Evolutionary conservation across 2,329 filamentous ascomycete species (phyloP), one percentile per base, ranked within the genome.

Genomic region (Elsinoe arachidis): DNA sequence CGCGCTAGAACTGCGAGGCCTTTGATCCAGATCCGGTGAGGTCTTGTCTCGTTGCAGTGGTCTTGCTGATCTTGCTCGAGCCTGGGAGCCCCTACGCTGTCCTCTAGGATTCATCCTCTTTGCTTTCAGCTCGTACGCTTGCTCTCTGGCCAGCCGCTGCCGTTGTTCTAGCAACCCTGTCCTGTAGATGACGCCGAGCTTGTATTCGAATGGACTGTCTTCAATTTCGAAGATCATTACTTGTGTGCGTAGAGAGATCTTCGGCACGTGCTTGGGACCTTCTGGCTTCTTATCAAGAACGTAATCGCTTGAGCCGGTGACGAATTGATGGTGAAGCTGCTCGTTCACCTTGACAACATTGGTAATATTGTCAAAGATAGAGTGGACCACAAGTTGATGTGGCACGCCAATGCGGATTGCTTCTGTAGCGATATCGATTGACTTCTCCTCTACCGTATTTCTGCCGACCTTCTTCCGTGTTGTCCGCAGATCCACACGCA

Each of bases 141-240:
- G 90, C 69, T 96, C 90, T 43, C 93, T 84, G 3, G 92, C 91
- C 56, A 95, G 76, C 17, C 93, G 82, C 70, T 97, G 93, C 68
- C 86, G 85, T 71, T 97, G 92, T 70, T 99, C 93, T 57, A 91
- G 77, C 17, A 92, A 79, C 0, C 95, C 93, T 46, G 89, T 83
- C 33, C 92, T 85, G 70, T 97, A 99, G 54, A 99, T 99, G 67
- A 90, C 85, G 14, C 91, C 90, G 9, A 99, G 77, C 69, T 96
- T 97, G 88, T 91, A 99, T 70, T 99, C 93, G 66, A 99, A 99
- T 0, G 89, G 86, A 52, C 93, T 92, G 69, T 99, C 93, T 72
- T 99, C 93, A 35, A 99, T 78, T 67, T 97, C 92, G 59, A 99
- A 92, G 2, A 96, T 74, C 21, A 99, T 78, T 4, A 87, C 88